These are phyloP conservation scores for Waitea zeae DNA, from an alignment of 1,284 basidiomycete species.

Conservation along the genomic window DNA sequence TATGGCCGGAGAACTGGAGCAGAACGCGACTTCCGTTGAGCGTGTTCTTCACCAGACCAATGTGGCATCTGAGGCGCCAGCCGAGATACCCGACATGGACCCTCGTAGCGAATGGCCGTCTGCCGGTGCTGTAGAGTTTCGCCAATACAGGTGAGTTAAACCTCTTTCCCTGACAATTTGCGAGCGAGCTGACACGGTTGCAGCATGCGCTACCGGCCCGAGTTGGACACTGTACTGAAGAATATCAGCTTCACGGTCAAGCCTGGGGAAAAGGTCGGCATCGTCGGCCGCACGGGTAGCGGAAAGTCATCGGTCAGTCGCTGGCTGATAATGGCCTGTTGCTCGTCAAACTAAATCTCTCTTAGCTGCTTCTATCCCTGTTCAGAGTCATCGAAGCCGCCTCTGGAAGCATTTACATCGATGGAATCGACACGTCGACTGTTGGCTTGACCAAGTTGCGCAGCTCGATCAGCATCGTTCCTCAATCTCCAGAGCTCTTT, in stretches of 20 bases:
- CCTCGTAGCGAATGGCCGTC: slow-evolving; percentile 59
- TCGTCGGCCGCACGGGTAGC: slow-evolving; percentile 84
- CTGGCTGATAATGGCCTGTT: slow-evolving; percentile 14
- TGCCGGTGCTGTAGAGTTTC: slow-evolving; percentile 62
- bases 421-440: slow-evolving; percentile 72
- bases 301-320: slow-evolving; percentile 80
- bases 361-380: slow-evolving; percentile 43
- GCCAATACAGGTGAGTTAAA: slow-evolving; percentile 19
- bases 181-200: slow-evolving; percentile 22
- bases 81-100: slow-evolving; percentile 47
- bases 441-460: slow-evolving; percentile 11
- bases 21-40: slow-evolving; percentile 85
- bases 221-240: slow-evolving; percentile 64
- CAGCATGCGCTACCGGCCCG: slow-evolving; percentile 71
- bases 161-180: neutral
- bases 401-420: slow-evolving; percentile 66
- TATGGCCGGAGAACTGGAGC: slow-evolving; percentile 82
- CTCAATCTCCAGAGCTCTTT: slow-evolving; percentile 70
- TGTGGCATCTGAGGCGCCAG: slow-evolving; percentile 64
- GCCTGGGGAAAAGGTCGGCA: slow-evolving; percentile 70
- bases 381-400: slow-evolving; percentile 77
- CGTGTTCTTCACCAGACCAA: slow-evolving; percentile 59
- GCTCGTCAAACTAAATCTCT: too few relatives aligned
- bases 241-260: slow-evolving; percentile 53
- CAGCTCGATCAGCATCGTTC: slow-evolving; percentile 54